These are phyloP conservation scores for Lactarius vividus DNA, from an alignment of 768 basidiomycete species.

Conservation along the genomic window DNA sequence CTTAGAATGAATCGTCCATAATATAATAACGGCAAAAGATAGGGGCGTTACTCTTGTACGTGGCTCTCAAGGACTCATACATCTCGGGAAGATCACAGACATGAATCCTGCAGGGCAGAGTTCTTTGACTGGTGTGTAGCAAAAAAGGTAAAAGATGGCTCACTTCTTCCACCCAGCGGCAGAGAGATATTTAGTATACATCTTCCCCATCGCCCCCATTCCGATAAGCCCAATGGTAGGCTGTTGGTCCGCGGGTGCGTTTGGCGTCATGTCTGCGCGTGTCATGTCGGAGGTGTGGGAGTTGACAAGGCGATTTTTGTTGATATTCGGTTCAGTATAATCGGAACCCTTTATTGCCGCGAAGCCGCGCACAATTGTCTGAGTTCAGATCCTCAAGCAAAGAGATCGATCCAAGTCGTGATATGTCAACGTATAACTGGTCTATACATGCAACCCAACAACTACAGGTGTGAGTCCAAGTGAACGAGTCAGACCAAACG, in stretches of 20 bases:
- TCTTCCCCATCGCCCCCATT: slow-evolving; percentile 96
- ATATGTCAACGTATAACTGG: not conserved
- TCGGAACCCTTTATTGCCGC: not conserved
- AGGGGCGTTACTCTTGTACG: slow-evolving; percentile 54
- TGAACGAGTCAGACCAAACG: slow-evolving; percentile 9
- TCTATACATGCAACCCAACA: slow-evolving; percentile 9
- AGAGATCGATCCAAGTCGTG: not conserved
- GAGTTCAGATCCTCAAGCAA: not conserved
- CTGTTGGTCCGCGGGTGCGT: slow-evolving; percentile 47
- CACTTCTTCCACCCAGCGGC: slow-evolving; percentile 86
- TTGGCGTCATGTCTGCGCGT: slow-evolving; percentile 33
- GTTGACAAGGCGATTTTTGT: not conserved
- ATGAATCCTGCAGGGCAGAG: slow-evolving; percentile 58
- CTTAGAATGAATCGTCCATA: not conserved
- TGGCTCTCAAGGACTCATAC: slow-evolving; percentile 57
- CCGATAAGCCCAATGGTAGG: slow-evolving; percentile 90
- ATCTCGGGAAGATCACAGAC: slow-evolving; percentile 84
- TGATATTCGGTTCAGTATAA: not conserved
- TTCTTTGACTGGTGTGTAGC: not conserved
- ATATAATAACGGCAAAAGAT: not conserved
- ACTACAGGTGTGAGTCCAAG: slow-evolving; percentile 2
- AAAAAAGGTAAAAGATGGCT: slow-evolving; percentile 25
- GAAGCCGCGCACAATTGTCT: not conserved
- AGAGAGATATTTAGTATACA: slow-evolving; percentile 81
- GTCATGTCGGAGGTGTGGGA: slow-evolving; percentile 12